Base-by-base conservation (phyloP, 163 green algal genomes). In the Scenedesmus sp. region DNA sequence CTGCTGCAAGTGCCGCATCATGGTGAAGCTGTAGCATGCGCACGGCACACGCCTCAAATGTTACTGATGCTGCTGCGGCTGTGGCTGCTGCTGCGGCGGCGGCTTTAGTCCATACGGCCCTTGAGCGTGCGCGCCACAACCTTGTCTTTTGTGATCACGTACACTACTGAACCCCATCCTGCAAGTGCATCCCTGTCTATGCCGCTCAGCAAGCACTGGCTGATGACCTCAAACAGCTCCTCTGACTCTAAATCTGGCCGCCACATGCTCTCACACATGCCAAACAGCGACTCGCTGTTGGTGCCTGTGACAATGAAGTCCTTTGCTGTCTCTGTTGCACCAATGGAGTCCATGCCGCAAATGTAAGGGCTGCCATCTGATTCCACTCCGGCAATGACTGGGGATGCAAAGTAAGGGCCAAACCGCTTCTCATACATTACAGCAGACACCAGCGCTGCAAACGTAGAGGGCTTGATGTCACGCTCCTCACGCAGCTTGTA, bases 401-500 rank as follows among this genome's bases (percentile, higher is more conserved):
- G 98, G 72, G 97, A 96, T 16, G 92, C 94, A 91, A 99, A 99
- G 95, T 99, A 99, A 35, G 98, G 97, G 13, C 98, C 98, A 93
- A 99, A 99, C 15, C 98, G 94, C 84, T 98, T 98, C 95, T 99
- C 97, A 91, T 99, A 99, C 37, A 99, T 93, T 61, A 97, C 97
- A 51, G 96, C 96, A 3, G 97, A 99, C 26, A 99, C 94, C 70
- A 99, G 91, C 88, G 98, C 94, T 7, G 91, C 96, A 93, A 99
- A 99, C 2, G 97, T 98, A 13, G 95, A 95, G 22, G 98, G 98
- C 93, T 96, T 97, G 95, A 99, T 99, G 89, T 99, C 94, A 0
- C 98, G 95, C 94, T 99, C 98, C 94, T 99, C 98, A 22, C 98
- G 91, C 26, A 99, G 94, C 88, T 98, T 98, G 95, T 99, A 99